Evolutionary conservation across 768 basidiomycete species (phyloP), one percentile per base, ranked within the genome.

Genomic region (Suillus clintonianus): DNA sequence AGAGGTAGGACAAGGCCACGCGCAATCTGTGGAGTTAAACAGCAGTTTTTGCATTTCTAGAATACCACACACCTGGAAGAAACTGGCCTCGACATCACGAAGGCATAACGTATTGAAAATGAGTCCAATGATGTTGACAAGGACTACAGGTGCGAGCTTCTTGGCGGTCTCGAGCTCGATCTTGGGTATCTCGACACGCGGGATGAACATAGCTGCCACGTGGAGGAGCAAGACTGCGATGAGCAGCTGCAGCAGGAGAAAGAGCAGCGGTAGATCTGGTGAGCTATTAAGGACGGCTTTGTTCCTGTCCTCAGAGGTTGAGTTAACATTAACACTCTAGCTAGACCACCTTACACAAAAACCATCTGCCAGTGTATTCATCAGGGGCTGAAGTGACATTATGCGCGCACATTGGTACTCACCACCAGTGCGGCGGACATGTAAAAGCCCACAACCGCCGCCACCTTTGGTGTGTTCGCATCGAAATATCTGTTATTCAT

Each of bases 1-100:
- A 92, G 81, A 0, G 94, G 94, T 5, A 96, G 81, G 4, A 92
- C 89, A 42, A 96, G 83, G 0, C 94, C 93, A 67, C 93, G 80
- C 1, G 93, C 94, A 69, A 96, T 92, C 89, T 94, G 75, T 24
- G 9, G 14, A 42, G 27, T 64, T 14, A 58, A 15, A 57, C 15
- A 14, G 17, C 30, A 10, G n/a, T 37, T 10, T 10, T 14, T 15
- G n/a, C 34, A 14, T 9, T 58, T 50, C 27, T 41, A 17, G 43
- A 22, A 30, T 6, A 30, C 17, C 7, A 56, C 71, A 42, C 66
- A 89, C 89, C 81, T 92, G 91, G 76, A 92, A 94, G 74, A 89
- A 94, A 0, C 88, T 87, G 3, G 91, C 90, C 62, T 93, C 91
- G 22, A 94, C 90, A 60, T 85, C 87, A 32, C 90, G 83, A 60